Base-by-base conservation (phyloP, 495 filamentous ascomycete species). In the Acidomyces sp. region DNA sequence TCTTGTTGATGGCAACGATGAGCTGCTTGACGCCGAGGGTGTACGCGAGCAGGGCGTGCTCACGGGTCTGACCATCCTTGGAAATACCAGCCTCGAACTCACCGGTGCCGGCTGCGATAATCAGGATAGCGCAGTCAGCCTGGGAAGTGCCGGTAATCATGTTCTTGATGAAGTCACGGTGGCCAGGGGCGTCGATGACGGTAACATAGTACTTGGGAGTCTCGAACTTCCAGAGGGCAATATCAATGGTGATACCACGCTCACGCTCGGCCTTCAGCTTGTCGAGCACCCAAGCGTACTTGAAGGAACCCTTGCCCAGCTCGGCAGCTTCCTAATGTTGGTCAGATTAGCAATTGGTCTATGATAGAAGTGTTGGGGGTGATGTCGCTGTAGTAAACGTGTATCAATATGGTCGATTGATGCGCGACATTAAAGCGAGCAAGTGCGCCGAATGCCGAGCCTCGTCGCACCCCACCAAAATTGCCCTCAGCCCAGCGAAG, bases 81-180 rank as follows among this genome's bases (percentile, higher is more conserved):
- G 90, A 97, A 81, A 97, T 97, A 96, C 90, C 90, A 80, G 90
- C 90, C 80, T 97, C 90, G 77, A 97, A 97, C 75, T 97, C 90
- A 93, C 90, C 90, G 82, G 87, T 94, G 71, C 90, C 90, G 60
- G 90, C 86, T 57, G 88, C 90, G 71, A 97, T 97, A 73, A 97
- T 96, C 77, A 97, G 88, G 68, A 97, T 83, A 59, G 92, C 90
- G 71, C 87, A 96, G 63, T 97, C 90, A 60, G 92, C 92, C 77
- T 95, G 90, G 63, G 90, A 96, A 59, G 90, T 96, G 82, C 90
- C 90, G 72, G 90, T 96, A 75, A 96, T 97, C 90, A 97, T 97
- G 82, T 94, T 95, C 90, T 97, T 97, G 83, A 97, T 97, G 74
- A 97, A 97, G 64, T 97, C 90, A 85, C 90, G 90, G 71, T 97